phyloP scores from a whole-genome alignment of 805 yeast species.

The Diddensiella transvaalensis region DNA sequence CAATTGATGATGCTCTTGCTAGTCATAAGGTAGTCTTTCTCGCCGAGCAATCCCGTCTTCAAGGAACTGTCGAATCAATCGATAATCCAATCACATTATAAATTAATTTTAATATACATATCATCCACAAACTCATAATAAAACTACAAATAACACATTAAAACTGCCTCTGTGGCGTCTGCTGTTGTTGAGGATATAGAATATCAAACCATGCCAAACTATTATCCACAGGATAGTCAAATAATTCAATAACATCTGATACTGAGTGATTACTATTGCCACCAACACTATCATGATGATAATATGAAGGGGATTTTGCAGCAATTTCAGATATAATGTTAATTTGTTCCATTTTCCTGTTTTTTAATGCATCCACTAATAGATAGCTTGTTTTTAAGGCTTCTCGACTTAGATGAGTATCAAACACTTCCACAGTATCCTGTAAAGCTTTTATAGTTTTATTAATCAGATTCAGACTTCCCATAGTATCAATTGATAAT shows the following conservation, averaged over 20 bases:
- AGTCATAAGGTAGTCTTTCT: constrained; percentile 26
- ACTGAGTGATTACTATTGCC: neutral
- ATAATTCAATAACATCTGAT: neutral
- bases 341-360: neutral
- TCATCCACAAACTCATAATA: too few relatives aligned
- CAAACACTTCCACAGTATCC: neutral
- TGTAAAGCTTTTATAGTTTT: neutral
- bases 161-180: too few relatives aligned
- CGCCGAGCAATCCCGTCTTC: constrained; percentile 25
- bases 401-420: neutral
- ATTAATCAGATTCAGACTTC: neutral
- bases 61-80: constrained; percentile 10
- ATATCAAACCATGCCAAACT: neutral
- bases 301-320: neutral
- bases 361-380: neutral
- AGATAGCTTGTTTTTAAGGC: neutral
- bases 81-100: neutral
- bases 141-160: too few relatives aligned
- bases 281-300: neutral
- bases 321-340: neutral
- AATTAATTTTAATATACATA: too few relatives aligned
- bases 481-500: neutral
- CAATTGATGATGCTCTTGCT: constrained; percentile 25
- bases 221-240: neutral
- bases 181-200: neutral